These are phyloP conservation scores for Hansfordia pulvinata DNA, from an alignment of 2,329 filamentous ascomycete genomes.

Conservation along the genomic window DNA sequence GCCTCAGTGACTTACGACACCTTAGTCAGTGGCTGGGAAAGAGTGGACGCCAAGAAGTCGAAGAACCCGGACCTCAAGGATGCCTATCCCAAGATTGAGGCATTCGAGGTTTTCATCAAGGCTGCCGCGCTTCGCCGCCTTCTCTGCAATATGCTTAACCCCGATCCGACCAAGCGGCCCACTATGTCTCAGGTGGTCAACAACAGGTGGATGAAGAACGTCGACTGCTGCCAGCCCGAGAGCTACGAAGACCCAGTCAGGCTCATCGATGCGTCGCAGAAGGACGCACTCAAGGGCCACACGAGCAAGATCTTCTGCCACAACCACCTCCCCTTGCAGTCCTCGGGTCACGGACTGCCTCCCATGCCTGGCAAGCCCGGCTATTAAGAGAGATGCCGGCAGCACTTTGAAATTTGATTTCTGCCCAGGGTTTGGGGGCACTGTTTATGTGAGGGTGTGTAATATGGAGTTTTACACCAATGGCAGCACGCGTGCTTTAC, in stretches of 20 bases:
- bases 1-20: constrained; percentile 45
- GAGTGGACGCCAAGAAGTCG: constrained; percentile 45
- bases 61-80: constrained; percentile 29
- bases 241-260: constrained; percentile 47
- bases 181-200: constrained; percentile 55
- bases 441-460: too few species aligned
- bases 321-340: constrained; percentile 38
- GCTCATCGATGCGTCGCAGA: constrained; percentile 48
- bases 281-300: constrained; percentile 26
- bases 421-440: too few species aligned
- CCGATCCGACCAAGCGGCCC: constrained; percentile 57
- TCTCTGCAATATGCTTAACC: constrained; percentile 71
- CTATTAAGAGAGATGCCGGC: too few species aligned
- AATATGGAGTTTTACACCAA: too few species aligned
- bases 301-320: constrained; percentile 43
- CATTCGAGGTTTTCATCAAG: constrained; percentile 52
- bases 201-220: constrained; percentile 58
- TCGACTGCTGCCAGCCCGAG: constrained; percentile 70
- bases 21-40: constrained; percentile 54
- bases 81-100: constrained; percentile 51
- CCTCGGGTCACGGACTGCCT: constrained; percentile 29
- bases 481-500: too few species aligned
- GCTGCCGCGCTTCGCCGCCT: constrained; percentile 57
- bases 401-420: too few species aligned
- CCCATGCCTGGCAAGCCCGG: constrained; percentile 43